Base-by-base conservation (phyloP, 1,284 basidiomycete genomes). In the Cutaneotrichosporon cavernicola region DNA sequence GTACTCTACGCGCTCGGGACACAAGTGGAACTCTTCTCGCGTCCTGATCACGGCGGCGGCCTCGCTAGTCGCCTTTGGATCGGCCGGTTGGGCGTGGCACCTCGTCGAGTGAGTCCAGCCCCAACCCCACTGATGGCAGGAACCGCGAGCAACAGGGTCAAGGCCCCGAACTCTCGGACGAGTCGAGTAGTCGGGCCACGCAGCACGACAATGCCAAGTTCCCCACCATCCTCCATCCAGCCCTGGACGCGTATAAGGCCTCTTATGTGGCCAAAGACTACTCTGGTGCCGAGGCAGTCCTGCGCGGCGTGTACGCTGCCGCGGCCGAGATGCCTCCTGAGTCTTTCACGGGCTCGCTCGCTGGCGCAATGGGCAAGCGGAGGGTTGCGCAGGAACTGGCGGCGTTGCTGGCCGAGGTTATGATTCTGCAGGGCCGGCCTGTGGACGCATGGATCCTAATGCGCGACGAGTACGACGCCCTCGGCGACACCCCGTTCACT, bases 131-230 rank as follows among this genome's bases (percentile, higher is more conserved):
- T n/a, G 5, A 46, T 18, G 7, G 16, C 16, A 46, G 43, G 43
- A 46, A 46, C 18, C 18, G 18, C 18, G 43, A n/a, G 43, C 43
- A 18, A 4, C 43, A 16, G 18, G 43, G 43, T 8, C 11, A 18
- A 9, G 43, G 43, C 18, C 43, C 43, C 16, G 43, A 46, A 7
- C 43, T 46, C 6, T 46, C 43, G 14, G 43, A 46, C 43, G 18
- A 46, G 43, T 6, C 43, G 18, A 18, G 11, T 18, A 46, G 43
- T 18, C 43, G 11, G 6, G 43, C 43, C 9, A 46, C 43, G 4
- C 43, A n/a, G 43, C 43, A 46, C 43, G 18, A n/a, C 43, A 46
- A 46, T 18, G 43, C 43, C 43, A 46, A 46, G 43, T 46, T 46
- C 18, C 43, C 43, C 5, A 18, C 43, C 43, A 18, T 46, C 43